Percentiles rank a stretch among this genome's conserved stretches.
phyloP scores from a whole-genome alignment of 345 rosid genomes.

The Cardiospermum halicacabum region DNA sequence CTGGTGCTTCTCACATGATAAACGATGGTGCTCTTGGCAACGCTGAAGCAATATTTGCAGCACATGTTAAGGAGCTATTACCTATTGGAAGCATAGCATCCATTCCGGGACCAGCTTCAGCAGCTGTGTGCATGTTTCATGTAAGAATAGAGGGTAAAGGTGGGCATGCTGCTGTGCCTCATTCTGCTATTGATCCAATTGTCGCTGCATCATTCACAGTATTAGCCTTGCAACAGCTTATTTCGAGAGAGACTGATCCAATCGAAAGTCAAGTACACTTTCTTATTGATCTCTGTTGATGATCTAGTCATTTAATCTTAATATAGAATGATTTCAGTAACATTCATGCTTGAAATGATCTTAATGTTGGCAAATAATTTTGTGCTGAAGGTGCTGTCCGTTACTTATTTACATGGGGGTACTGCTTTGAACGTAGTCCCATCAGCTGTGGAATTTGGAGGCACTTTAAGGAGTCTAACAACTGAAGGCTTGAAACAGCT shows the following conservation, averaged over 20 bases:
- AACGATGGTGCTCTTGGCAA: slow-evolving; percentile 82
- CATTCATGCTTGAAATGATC: not conserved
- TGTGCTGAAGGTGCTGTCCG: slow-evolving; percentile 60
- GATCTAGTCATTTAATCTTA: not conserved
- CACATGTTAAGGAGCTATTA: slow-evolving; percentile 39
- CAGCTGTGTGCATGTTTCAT: slow-evolving; percentile 38
- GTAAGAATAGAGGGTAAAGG: slow-evolving; percentile 55
- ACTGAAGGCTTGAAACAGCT: slow-evolving; percentile 64
- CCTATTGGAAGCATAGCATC: slow-evolving; percentile 57
- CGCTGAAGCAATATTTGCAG: slow-evolving; percentile 84
- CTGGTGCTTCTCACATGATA: slow-evolving; percentile 81
- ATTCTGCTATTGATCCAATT: slow-evolving; percentile 52
- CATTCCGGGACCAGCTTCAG: slow-evolving; percentile 44
- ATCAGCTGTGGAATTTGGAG: slow-evolving; percentile 66
- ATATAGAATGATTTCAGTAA: not conserved
- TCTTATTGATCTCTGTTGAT: not conserved
- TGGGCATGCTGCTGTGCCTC: slow-evolving; percentile 58
- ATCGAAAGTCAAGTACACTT: slow-evolving; percentile 47
- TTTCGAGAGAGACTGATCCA: slow-evolving; percentile 83
- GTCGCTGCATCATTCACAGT: slow-evolving; percentile 64
- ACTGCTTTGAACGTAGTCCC: slow-evolving; percentile 52
- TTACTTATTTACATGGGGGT: slow-evolving; percentile 62
- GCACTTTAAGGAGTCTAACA: slow-evolving; percentile 85
- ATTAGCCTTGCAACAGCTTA: slow-evolving; percentile 71
- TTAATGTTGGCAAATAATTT: slow-evolving; percentile 5